Percentiles rank a stretch among this genome's conserved stretches.
These are phyloP conservation scores for Astragalus membranaceus DNA, from an alignment of 306 rosid species.

Conservation along the genomic window DNA sequence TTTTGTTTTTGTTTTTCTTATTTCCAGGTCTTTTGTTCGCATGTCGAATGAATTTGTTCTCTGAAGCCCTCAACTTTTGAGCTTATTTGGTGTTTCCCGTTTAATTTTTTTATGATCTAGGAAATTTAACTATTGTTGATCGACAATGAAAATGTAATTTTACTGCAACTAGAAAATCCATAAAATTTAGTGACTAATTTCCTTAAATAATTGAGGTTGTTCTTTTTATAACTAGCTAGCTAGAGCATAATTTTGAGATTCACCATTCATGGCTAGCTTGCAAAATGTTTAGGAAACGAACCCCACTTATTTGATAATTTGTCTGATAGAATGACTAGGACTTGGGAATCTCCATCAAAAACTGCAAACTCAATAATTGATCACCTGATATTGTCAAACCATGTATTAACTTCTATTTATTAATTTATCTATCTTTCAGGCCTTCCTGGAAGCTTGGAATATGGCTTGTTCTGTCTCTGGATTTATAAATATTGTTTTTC, in stretches of 20 bases:
- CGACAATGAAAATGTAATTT: background rate
- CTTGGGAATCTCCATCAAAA: no score
- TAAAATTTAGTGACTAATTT: background rate
- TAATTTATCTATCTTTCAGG: slow-evolving; percentile 40
- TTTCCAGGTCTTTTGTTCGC: no score
- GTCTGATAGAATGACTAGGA: no score
- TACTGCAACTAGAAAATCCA: background rate
- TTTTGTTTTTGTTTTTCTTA: background rate
- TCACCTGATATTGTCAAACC: background rate
- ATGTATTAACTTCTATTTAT: background rate
- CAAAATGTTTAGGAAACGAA: background rate
- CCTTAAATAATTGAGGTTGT: background rate
- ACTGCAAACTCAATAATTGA: no score
- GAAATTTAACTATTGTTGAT: background rate
- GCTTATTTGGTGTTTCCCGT: background rate
- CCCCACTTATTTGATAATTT: no score
- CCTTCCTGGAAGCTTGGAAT: slow-evolving; percentile 61
- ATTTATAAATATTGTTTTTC: slow-evolving; percentile 35
- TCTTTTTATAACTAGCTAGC: no score
- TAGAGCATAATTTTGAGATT: no score
- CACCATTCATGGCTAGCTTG: no score
- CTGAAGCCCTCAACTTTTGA: background rate
- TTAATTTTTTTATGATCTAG: background rate
- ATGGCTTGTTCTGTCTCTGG: slow-evolving; percentile 53
- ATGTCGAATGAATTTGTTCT: no score